Evolutionary conservation across 2,329 filamentous ascomycete genomes (phyloP).

Genomic region (Aschersonia sp.): DNA sequence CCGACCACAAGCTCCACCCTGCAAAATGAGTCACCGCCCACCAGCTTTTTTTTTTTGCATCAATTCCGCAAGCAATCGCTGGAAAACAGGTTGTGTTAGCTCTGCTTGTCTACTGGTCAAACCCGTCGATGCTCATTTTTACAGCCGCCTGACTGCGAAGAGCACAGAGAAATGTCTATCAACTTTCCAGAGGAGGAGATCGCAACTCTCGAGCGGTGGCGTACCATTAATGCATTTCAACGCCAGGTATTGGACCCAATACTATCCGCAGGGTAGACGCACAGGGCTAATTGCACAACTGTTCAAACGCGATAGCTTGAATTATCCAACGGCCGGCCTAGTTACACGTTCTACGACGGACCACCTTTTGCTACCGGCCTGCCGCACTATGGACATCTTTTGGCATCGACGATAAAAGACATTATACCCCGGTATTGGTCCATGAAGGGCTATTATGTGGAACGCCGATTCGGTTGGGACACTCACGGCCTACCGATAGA

Average conservation of each 20-base stretch:
- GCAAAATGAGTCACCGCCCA: constrained; percentile 1
- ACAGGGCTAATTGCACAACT: not conserved
- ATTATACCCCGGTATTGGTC: constrained; percentile 95
- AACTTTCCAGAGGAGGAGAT: constrained; percentile 90
- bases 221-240: constrained; percentile 82
- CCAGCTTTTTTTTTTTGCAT: not conserved
- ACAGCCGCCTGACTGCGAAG: not conserved
- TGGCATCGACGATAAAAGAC: constrained; percentile 92
- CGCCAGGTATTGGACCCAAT: constrained; percentile 43
- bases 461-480: constrained; percentile 90
- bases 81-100: too few species aligned
- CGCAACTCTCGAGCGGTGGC: constrained; percentile 71
- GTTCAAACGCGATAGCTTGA: constrained; percentile 35
- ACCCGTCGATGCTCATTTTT: not conserved
- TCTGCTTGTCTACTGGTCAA: not conserved
- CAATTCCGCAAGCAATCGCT: not conserved
- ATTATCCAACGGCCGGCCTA: constrained; percentile 66
- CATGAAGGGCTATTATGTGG: constrained; percentile 90
- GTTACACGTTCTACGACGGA: constrained; percentile 92
- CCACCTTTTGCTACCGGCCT: constrained; percentile 64
- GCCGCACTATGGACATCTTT: constrained; percentile 56
- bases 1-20: constrained; percentile 1
- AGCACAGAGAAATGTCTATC: constrained; percentile 52
- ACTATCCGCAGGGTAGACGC: too few species aligned
- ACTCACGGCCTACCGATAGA: constrained; percentile 89